Conservation (phyloP, 192 early-diverging fungal species). For the Coemansia sp. region DNA sequence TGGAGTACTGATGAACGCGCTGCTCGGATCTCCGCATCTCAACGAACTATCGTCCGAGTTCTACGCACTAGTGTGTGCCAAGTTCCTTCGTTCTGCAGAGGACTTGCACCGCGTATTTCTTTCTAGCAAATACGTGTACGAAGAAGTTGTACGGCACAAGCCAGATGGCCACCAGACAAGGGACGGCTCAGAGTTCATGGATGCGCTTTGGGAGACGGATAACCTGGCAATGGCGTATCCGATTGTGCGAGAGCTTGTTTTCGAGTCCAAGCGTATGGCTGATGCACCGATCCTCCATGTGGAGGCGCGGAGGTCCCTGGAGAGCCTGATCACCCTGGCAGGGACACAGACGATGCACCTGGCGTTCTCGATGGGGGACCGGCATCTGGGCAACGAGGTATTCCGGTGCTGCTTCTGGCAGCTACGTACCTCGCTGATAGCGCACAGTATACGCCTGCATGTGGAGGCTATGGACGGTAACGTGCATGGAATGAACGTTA, state of each 20-base stretch:
- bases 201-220: slow-evolving; percentile 16
- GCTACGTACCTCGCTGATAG: slow-evolving; percentile 4
- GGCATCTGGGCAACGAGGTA: not conserved
- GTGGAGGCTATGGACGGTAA: slow-evolving; percentile 10
- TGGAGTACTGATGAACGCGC: slow-evolving; percentile 25
- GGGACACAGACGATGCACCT: slow-evolving; percentile 25
- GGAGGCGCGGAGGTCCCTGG: not conserved
- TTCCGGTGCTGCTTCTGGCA: slow-evolving; percentile 13
- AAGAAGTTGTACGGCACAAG: not conserved
- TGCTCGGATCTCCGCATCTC: slow-evolving; percentile 13
- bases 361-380: not conserved
- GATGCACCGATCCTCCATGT: not conserved
- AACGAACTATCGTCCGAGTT: not conserved
- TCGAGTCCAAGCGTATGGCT: not conserved
- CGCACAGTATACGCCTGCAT: slow-evolving; percentile 29
- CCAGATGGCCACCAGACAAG: not conserved
- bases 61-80: not conserved
- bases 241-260: not conserved
- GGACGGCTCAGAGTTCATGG: slow-evolving; percentile 6
- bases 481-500: not conserved
- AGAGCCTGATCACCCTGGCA: slow-evolving; percentile 13
- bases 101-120: not conserved
- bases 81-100: not conserved
- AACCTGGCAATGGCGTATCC: slow-evolving; percentile 8
- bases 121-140: slow-evolving; percentile 2